Base-by-base conservation (phyloP, 2,329 filamentous ascomycete genomes). In the Fusarium sp. region DNA sequence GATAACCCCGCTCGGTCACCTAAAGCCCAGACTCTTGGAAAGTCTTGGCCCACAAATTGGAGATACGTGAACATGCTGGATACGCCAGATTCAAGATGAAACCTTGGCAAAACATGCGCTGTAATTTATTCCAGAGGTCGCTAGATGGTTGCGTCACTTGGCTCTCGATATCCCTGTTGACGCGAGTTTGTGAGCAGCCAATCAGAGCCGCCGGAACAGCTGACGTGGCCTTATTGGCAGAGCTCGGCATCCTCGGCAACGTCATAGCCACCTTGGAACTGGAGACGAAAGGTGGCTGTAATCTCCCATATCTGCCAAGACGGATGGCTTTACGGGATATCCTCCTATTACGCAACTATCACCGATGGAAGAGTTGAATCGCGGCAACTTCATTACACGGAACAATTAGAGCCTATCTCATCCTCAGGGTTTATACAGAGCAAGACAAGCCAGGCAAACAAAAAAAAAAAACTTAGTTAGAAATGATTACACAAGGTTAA, bases 221-320 rank as follows among this genome's bases (percentile, higher is more conserved):
- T 74, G 45, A 73, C 71, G 71, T 54, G 71, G 59, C 71, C 57
- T 43, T 30, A 56, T 20, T 22, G 25, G 43, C 35, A 38, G 22
- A 25, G 35, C 61, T 43, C 20, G 22, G 22, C 3, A 8, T 9
- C 10, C 25, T 37, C 47, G 52, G 25, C 20, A 47, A 71, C 71
- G 71, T 74, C 71, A 74, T 73, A 57, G 38, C 43, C 35, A 20
- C 37, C 43, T 10, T 37, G 22, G 40, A 33, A 22, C 20, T 40
- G 30, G n/a, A 38, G 50, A 32, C 27, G 17, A 15, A 52, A 2
- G 11, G 47, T n/a, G 47, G 47, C 47, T 30, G 17, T 52, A 52
- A 32, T 52, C 47, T 52, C 47, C 27, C 27, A 54, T 30, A 52
- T 52, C 47, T 52, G 27, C 22, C 14, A 25, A 25, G 25, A 27